Evolutionary conservation across 2,329 filamentous ascomycete genomes (phyloP), one percentile per base, ranked within the genome.

Genomic region (Fusarium sp.): DNA sequence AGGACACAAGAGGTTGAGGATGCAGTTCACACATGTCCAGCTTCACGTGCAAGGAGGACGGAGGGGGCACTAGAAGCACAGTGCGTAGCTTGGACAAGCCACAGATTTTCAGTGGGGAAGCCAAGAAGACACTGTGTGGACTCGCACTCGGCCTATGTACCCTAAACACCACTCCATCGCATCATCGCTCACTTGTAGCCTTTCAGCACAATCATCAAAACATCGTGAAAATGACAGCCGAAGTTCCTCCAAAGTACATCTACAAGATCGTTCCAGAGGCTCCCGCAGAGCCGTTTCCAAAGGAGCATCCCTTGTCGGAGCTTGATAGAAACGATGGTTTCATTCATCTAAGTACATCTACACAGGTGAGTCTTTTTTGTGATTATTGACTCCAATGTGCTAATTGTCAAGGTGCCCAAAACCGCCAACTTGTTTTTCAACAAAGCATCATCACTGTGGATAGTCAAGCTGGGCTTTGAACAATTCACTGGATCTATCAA

Each of bases 261-360:
- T 92, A 91, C 85, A 92, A 92, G 77, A 92, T 92, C 77, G 81
- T 90, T 40, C 86, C 89, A 31, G 74, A 81, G 25, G 84, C 86
- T 27, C 89, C 90, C 33, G 86, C 86, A 9, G 81, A 85, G 25
- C 88, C 89, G 2, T 83, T 91, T 38, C 90, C 90, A 4, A 79
- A 82, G 2, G 81, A 84, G 67, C 88, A 89, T 63, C 89, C 90
- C 16, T 84, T 89, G 69, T 92, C 90, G 14, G 86, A 88, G 36
- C 86, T 91, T 52, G 90, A 92, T 80, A 80, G 82, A 72, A 85
- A 88, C 38, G 90, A 92, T 77, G 90, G 90, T 58, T 92, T 90
- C 80, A 83, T 92, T 35, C 90, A 92, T 74, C 80, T 92, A 18
- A 91, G 90, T 78, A 89, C 87, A 0, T 84, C 87, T 2, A 81